Base-by-base conservation (phyloP, 768 basidiomycete species). In the Boletus rex-veris region DNA sequence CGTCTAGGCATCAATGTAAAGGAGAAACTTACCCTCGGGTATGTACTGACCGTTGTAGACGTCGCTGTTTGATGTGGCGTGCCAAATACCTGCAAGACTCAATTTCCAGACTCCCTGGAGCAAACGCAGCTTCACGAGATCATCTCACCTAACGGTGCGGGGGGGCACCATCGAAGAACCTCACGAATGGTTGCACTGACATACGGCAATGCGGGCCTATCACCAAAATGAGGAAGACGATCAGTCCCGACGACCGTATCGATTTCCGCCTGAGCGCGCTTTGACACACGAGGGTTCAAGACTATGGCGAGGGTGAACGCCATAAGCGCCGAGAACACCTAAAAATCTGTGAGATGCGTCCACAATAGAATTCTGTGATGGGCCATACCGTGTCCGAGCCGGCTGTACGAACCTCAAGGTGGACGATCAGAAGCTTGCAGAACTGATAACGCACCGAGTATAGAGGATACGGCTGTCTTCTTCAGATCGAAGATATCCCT, bases 11-110 rank as follows among this genome's bases (percentile, higher is more conserved):
- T 36, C 16, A 8, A 8, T 21, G 18, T 16, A 41, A 38, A 35
- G 26, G 3, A 16, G 15, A 10, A 24, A 24, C 0, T 77, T 67
- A 42, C 71, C 71, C 18, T 64, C 64, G 6, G 71, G 71, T 28
- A 71, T 64, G 45, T 63, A 54, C 44, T 63, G 61, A 14, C 66
- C 64, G 6, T 63, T 58, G 51, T 65, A 64, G 12, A 60, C 38
- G 45, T 72, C 67, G 21, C 63, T 57, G 15, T 18, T 44, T 5
- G 41, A 26, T 6, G 63, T 51, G 3, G 59, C 53, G 26, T 70
- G 65, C 10, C 66, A 61, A 24, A 70, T 33, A 7, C 58, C 59
- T 64, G 33, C 11, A 35, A 35, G 14, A 35, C 33, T 14, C 33
- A 14, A 35, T 35, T 35, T 14, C 10, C 4, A 35, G 14, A 35